Conservation (phyloP, 129 eudicot genomes). For the Chrysanthemum seticuspe region DNA sequence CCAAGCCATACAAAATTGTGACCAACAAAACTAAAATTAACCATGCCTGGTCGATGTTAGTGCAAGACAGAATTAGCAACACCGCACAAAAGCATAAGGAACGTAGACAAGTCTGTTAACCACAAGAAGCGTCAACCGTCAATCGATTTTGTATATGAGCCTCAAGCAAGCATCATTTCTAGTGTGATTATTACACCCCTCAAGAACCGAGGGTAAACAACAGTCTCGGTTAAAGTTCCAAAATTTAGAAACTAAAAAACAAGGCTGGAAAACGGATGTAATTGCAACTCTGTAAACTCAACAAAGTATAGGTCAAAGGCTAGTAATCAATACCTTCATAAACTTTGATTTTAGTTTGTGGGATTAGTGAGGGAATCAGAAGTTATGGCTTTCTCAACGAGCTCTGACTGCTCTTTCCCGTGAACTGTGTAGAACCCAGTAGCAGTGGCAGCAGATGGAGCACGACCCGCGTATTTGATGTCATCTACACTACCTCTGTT, state of each 20-base stretch:
- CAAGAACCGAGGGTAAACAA: background rate
- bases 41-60: background rate
- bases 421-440: constrained; percentile 28
- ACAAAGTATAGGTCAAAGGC: background rate
- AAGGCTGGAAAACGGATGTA: background rate
- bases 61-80: background rate
- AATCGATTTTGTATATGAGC: background rate
- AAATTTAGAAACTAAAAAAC: background rate
- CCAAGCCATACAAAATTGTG: too few species aligned
- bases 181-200: constrained; percentile 10
- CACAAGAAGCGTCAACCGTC: background rate
- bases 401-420: constrained; percentile 22
- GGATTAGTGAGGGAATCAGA: constrained; percentile 23
- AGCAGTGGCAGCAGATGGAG: constrained; percentile 26
- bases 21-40: background rate
- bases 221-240: background rate
- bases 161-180: background rate
- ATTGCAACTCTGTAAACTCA: background rate
- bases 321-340: background rate
- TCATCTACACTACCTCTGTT: constrained; percentile 21
- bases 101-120: background rate
- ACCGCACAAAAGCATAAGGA: constrained; percentile 4
- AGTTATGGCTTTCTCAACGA: constrained; percentile 27
- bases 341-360: background rate
- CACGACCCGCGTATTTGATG: constrained; percentile 27